phyloP scores from a whole-genome alignment of 139 green algal species.

The Parachlorella kessleri region DNA sequence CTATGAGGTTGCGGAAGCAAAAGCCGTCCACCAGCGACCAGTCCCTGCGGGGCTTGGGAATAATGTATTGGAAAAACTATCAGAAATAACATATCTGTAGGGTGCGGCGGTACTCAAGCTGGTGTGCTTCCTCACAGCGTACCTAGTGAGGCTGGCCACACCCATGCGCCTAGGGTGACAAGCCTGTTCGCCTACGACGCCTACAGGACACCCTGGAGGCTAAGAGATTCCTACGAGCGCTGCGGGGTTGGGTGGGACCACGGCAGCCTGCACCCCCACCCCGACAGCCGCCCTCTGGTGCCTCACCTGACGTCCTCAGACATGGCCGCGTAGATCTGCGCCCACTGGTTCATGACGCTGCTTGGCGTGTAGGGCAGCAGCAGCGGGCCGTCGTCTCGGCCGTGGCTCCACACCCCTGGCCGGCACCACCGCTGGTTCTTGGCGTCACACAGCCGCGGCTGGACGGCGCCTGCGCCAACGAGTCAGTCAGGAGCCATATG shows the following conservation, averaged over 20 bases:
- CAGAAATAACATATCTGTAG: too few species aligned
- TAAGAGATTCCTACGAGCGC: too few species aligned
- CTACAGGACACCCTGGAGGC: too few species aligned
- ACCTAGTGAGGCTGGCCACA: too few species aligned
- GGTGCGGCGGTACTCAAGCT: too few species aligned
- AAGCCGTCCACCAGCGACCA: conserved; percentile 20
- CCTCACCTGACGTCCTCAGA: conserved; percentile 28
- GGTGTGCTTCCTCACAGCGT: too few species aligned
- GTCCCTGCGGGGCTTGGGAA: conserved; percentile 4
- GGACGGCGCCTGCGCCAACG: conserved; percentile 20
- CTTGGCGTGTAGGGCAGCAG: conserved; percentile 32
- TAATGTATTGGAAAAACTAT: too few species aligned
- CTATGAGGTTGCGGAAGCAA: conserved; percentile 34
- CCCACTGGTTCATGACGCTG: conserved; percentile 39
- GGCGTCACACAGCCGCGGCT: conserved; percentile 10
- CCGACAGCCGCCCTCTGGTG: too few species aligned
- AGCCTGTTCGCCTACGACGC: neutral
- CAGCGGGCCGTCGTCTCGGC: conserved; percentile 20
- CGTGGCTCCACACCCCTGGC: conserved; percentile 19
- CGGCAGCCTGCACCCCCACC: neutral
- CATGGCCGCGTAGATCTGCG: conserved; percentile 41
- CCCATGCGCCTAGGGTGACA: neutral
- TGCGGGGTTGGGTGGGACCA: neutral
- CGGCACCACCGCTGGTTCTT: conserved; percentile 29
- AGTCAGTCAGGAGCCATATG: too few species aligned